A percentile compares a stretch with the other conserved stretches of the same genome.
phyloP scores from a whole-genome alignment of 1,139 yeast genomes.

The Lodderomyces oxycetoniae region DNA sequence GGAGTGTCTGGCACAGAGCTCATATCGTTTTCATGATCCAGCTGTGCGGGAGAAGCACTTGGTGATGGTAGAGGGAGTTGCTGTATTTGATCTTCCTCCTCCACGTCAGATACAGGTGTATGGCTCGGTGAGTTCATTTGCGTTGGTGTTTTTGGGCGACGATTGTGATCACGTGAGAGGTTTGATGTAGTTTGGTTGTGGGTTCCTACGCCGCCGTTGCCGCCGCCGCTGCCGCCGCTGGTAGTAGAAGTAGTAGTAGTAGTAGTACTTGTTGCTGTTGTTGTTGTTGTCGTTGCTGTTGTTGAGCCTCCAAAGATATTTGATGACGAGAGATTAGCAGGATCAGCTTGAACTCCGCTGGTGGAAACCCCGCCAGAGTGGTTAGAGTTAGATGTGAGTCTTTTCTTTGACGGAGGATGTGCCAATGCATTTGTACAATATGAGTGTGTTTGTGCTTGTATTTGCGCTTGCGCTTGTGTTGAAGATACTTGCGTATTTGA shows the following conservation, averaged over 20 bases:
- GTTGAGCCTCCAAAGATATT: neutral
- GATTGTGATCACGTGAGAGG: constrained; percentile 8
- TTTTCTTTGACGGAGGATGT: constrained; percentile 39
- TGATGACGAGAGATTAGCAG: no score
- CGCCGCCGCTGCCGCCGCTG: neutral
- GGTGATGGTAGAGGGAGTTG: constrained; percentile 64
- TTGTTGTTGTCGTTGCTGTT: neutral
- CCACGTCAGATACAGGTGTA: constrained; percentile 38
- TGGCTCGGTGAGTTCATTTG: constrained; percentile 31
- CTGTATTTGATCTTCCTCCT: constrained; percentile 32
- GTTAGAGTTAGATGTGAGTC: constrained; percentile 20
- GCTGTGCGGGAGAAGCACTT: constrained; percentile 60
- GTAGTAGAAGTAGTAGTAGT: constrained; percentile 5
- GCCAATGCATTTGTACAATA: constrained; percentile 15
- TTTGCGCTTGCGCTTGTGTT: constrained; percentile 10
- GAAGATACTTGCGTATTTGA: constrained; percentile 22
- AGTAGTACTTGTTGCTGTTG: neutral
- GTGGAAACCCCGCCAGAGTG: neutral
- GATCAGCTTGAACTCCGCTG: neutral
- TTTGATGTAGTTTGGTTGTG: constrained; percentile 3
- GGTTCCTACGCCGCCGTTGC: neutral
- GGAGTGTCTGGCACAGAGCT: constrained; percentile 2
- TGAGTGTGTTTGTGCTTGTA: constrained; percentile 1
- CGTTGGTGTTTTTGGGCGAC: constrained; percentile 30
- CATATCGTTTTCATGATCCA: constrained; percentile 13